Percentiles rank a stretch among this genome's conserved stretches.
Conservation (phyloP, 805 yeast genomes). For the Ogataea trehaloabstinens region DNA sequence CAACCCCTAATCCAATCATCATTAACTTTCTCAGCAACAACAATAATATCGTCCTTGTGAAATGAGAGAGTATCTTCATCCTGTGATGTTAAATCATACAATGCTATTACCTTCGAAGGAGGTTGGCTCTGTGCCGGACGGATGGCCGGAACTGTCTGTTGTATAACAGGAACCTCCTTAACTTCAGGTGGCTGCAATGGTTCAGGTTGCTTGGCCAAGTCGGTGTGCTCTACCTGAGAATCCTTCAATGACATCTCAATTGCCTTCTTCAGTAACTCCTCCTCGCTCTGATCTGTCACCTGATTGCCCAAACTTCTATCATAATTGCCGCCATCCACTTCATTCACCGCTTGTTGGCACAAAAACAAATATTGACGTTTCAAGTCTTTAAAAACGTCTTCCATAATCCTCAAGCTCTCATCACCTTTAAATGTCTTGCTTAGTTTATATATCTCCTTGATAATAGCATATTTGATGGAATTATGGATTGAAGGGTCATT, state of each 20-base stretch:
- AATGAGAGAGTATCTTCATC: conserved; percentile 90
- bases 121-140: neutral
- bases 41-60: conserved; percentile 81
- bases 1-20: conserved; percentile 97
- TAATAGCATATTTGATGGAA: conserved; percentile 62
- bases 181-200: conserved; percentile 8
- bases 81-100: conserved; percentile 73
- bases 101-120: conserved; percentile 61
- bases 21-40: conserved; percentile 82
- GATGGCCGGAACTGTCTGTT: neutral
- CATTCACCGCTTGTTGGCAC: conserved; percentile 29
- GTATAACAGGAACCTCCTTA: conserved; percentile 13
- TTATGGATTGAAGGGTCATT: conserved; percentile 58
- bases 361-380: conserved; percentile 39
- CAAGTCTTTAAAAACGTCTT: conserved; percentile 55
- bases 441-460: conserved; percentile 68
- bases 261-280: conserved; percentile 75
- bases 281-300: conserved; percentile 45
- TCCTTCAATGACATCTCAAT: conserved; percentile 72
- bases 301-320: conserved; percentile 2
- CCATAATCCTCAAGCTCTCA: conserved; percentile 71
- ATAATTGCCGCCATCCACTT: conserved; percentile 23
- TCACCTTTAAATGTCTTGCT: conserved; percentile 64
- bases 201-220: conserved; percentile 2
- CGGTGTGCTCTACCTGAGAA: conserved; percentile 32